Percentiles rank a stretch among this genome's conserved stretches.
These are phyloP conservation scores for Candida ficus DNA, from an alignment of 805 yeast genomes.

Conservation along the genomic window DNA sequence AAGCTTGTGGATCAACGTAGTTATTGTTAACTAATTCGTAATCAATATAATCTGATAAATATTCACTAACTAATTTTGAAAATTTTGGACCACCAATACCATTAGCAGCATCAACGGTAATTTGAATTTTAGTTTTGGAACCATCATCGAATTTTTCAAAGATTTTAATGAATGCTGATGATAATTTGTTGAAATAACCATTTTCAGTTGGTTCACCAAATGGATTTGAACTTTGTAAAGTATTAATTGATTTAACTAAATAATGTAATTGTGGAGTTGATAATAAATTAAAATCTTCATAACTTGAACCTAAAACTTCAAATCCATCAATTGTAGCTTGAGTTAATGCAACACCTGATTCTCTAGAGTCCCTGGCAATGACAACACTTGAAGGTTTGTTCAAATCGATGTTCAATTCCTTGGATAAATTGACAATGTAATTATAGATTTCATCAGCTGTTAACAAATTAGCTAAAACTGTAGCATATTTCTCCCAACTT, in stretches of 20 bases:
- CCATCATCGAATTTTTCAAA: conserved; percentile 24
- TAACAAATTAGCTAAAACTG: conserved; percentile 68
- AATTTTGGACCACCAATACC: conserved; percentile 93
- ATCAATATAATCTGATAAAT: conserved; percentile 37
- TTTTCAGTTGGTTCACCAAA: conserved; percentile 60
- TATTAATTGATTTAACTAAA: conserved; percentile 69
- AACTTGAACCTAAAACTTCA: conserved; percentile 39
- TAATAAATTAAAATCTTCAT: conserved; percentile 57
- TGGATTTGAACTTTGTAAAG: conserved; percentile 30
- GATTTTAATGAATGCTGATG: conserved; percentile 46
- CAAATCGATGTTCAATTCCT: conserved; percentile 42
- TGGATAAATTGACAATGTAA: conserved; percentile 34
- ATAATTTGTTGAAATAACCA: conserved; percentile 67
- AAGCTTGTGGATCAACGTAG: conserved; percentile 45
- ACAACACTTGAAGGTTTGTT: conserved; percentile 41
- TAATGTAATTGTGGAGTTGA: conserved; percentile 97
- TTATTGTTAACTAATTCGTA: conserved; percentile 50
- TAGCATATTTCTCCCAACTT: conserved; percentile 80
- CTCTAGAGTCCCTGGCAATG: conserved; percentile 86
- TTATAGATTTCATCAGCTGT: conserved; percentile 37
- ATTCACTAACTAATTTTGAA: conserved; percentile 37
- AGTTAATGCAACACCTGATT: conserved; percentile 66
- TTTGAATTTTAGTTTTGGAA: conserved; percentile 28
- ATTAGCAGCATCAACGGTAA: conserved; percentile 87
- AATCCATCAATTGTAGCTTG: conserved; percentile 60